These are phyloP conservation scores for Mycothermus thermophilus DNA, from an alignment of 495 filamentous ascomycete species.

Conservation along the genomic window DNA sequence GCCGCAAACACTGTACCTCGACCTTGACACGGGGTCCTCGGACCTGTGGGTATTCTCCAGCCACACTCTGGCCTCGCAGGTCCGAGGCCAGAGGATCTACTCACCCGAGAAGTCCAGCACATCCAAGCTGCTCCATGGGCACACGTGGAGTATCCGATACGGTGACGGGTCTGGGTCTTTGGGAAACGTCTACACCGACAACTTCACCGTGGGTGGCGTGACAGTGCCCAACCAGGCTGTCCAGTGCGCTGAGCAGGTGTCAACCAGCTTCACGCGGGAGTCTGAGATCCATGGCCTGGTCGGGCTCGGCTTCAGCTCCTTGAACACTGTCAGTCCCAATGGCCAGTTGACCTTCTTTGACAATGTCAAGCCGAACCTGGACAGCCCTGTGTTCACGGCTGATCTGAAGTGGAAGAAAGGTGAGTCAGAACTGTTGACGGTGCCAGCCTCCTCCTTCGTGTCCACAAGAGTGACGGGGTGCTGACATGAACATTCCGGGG, in stretches of 20 bases:
- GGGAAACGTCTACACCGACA: conserved; percentile 58
- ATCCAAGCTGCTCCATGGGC: conserved; percentile 34
- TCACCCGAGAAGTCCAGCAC: conserved; percentile 32
- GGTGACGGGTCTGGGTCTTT: conserved; percentile 53
- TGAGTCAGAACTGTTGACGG: conserved; percentile 12
- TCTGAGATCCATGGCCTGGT: conserved; percentile 56
- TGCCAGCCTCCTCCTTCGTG: neutral
- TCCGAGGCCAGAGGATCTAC: conserved; percentile 47
- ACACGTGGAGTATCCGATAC: conserved; percentile 55
- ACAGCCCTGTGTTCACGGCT: conserved; percentile 50
- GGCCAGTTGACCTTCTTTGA: conserved; percentile 58
- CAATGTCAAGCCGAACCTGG: conserved; percentile 45
- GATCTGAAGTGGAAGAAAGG: conserved; percentile 46
- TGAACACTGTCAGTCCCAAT: conserved; percentile 55
- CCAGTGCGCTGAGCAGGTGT: conserved; percentile 51
- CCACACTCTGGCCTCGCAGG: conserved; percentile 12
- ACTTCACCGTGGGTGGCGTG: conserved; percentile 52
- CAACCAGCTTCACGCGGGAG: conserved; percentile 46
- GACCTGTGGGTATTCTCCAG: conserved; percentile 49
- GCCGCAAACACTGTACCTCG: conserved; percentile 47
- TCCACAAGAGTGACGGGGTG: too few species aligned
- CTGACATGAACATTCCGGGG: neutral
- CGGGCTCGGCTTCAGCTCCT: conserved; percentile 54
- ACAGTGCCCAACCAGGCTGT: conserved; percentile 51
- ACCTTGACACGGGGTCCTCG: conserved; percentile 66